phyloP scores from a whole-genome alignment of 345 rosid genomes.

The Clarkia xantiana region DNA sequence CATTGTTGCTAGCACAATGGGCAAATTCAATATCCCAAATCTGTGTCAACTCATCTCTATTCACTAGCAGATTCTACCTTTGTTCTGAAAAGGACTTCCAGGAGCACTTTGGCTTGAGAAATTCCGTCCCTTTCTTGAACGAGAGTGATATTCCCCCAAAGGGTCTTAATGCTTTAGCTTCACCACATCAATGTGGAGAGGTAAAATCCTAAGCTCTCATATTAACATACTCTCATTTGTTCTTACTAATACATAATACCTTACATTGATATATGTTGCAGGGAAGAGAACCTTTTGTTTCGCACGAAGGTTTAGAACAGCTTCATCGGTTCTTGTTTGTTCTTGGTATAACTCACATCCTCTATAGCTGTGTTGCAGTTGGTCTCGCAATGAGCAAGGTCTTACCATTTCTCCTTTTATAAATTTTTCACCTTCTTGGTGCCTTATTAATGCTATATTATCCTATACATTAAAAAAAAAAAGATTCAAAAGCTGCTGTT shows the following conservation, averaged over 20 bases:
- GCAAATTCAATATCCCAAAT: slow-evolving; percentile 84
- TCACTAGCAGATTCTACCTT: slow-evolving; percentile 65
- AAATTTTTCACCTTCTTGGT: too few relatives aligned
- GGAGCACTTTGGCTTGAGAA: slow-evolving; percentile 24
- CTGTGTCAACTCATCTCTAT: slow-evolving; percentile 75
- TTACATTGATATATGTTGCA: slow-evolving; percentile 14
- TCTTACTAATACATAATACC: too few relatives aligned
- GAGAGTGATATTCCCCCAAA: slow-evolving; percentile 38
- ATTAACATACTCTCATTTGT: neutral
- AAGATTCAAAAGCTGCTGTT: too few relatives aligned
- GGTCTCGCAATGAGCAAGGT: slow-evolving; percentile 96
- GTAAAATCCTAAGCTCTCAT: slow-evolving; percentile 14
- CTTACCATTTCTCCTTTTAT: slow-evolving; percentile 1
- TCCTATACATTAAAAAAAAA: too few relatives aligned
- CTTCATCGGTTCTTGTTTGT: slow-evolving; percentile 85
- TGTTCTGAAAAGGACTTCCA: slow-evolving; percentile 59
- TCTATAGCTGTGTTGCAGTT: slow-evolving; percentile 78
- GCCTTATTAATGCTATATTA: too few relatives aligned
- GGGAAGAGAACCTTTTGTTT: slow-evolving; percentile 92
- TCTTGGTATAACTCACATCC: slow-evolving; percentile 77
- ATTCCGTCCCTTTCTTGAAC: slow-evolving; percentile 21
- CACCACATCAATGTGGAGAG: slow-evolving; percentile 59
- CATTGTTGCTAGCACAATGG: slow-evolving; percentile 80
- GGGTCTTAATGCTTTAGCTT: slow-evolving; percentile 23
- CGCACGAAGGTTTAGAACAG: slow-evolving; percentile 69